A percentile compares a stretch with the other conserved stretches of the same genome.
phyloP scores from a whole-genome alignment of 768 basidiomycete genomes.

The Amanita brunnescens region DNA sequence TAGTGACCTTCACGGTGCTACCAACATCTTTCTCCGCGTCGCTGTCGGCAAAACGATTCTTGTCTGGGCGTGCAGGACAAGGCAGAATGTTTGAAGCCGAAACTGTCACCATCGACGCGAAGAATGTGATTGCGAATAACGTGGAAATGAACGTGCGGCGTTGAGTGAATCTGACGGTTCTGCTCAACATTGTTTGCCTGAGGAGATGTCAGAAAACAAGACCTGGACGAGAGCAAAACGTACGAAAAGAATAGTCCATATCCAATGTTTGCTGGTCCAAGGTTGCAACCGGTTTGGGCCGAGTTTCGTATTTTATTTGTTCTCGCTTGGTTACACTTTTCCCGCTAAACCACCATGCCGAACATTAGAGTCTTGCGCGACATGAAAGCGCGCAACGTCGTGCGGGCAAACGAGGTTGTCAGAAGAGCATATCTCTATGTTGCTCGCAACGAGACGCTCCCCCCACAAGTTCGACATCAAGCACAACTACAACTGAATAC shows the following conservation, averaged over 20 bases:
- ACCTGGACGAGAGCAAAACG: background rate
- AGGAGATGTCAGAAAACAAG: conserved; percentile 3
- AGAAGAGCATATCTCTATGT: conserved; percentile 90
- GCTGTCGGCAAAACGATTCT: conserved; percentile 51
- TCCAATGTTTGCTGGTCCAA: conserved; percentile 3
- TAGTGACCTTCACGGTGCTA: conserved; percentile 37
- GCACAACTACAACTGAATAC: conserved; percentile 91
- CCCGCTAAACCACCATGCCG: conserved; percentile 12
- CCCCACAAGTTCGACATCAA: conserved; percentile 83
- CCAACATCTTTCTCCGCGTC: conserved; percentile 20
- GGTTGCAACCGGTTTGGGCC: conserved; percentile 24
- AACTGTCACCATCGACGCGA: conserved; percentile 72
- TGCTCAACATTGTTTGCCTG: conserved; percentile 47
- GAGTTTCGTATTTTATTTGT: conserved; percentile 24
- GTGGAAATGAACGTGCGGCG: conserved; percentile 69
- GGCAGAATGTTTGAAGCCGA: conserved; percentile 73
- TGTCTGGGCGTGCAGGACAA: conserved; percentile 62
- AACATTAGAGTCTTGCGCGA: conserved; percentile 59
- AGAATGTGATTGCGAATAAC: conserved; percentile 73
- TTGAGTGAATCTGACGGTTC: conserved; percentile 53
- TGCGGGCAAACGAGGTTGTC: conserved; percentile 67
- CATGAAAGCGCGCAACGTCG: conserved; percentile 66
- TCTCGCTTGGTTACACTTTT: conserved; percentile 16
- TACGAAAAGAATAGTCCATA: conserved; percentile 19
- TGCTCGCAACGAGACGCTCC: conserved; percentile 85